Evolutionary conservation across 257 asterid genomes (phyloP).

Genomic region (Jaltomata sinuosa): DNA sequence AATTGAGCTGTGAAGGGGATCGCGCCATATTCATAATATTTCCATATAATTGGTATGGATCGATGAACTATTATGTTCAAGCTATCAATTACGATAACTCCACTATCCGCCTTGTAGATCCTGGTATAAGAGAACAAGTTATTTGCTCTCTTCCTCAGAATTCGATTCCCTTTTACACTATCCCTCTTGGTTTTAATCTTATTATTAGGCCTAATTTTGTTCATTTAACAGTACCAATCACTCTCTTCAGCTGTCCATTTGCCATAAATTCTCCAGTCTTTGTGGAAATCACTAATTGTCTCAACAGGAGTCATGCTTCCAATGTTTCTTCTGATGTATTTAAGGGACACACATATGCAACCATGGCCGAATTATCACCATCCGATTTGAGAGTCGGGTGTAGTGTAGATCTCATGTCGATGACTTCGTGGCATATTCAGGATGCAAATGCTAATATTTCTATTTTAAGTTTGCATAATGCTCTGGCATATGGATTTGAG

Average conservation of each 20-base stretch:
- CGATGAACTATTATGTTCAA: slow-evolving; percentile 4
- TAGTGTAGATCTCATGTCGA: background rate
- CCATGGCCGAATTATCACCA: background rate
- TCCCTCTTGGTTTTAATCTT: rapidly evolving
- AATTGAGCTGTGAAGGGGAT: background rate
- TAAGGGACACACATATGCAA: slow-evolving; percentile 4
- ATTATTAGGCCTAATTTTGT: rapidly evolving
- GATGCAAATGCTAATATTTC: background rate
- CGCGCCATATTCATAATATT: background rate
- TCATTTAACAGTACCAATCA: background rate
- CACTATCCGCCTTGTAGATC: slow-evolving; percentile 17
- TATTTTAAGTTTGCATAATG: slow-evolving; percentile 8
- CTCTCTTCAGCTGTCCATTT: slow-evolving; percentile 16
- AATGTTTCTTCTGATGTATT: background rate
- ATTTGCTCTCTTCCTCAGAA: slow-evolving; percentile 15
- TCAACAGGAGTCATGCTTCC: background rate
- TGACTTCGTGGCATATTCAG: slow-evolving; percentile 1
- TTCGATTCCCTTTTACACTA: rapidly evolving
- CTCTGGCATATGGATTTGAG: slow-evolving; percentile 26
- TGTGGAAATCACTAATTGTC: background rate
- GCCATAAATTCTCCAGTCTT: background rate
- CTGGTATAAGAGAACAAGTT: background rate
- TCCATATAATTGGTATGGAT: background rate
- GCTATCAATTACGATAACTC: slow-evolving; percentile 15
- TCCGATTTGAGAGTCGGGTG: background rate